Percentiles rank a stretch among this genome's conserved stretches.
Conservation (phyloP, 2,329 filamentous ascomycete genomes). For the Aspergillus hiratsukae region DNA sequence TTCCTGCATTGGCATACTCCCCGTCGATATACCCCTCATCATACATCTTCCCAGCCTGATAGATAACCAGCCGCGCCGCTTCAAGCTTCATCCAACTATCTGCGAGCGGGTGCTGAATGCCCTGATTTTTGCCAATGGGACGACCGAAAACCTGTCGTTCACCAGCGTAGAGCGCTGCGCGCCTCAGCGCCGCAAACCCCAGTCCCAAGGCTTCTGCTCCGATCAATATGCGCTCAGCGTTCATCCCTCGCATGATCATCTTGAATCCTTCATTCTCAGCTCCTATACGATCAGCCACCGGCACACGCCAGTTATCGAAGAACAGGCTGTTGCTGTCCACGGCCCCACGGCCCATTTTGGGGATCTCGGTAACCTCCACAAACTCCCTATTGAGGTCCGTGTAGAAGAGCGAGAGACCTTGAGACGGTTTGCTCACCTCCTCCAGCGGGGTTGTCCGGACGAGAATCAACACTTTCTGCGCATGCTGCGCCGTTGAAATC, state of each 20-base stretch:
- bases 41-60: slow-evolving; percentile 53
- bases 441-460: slow-evolving; percentile 40
- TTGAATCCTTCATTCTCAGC: slow-evolving; percentile 44
- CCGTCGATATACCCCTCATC: slow-evolving; percentile 50
- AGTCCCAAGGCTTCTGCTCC: slow-evolving; percentile 41
- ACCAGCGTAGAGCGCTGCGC: slow-evolving; percentile 44
- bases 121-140: slow-evolving; percentile 54
- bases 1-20: slow-evolving; percentile 54
- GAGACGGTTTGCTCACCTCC: slow-evolving; percentile 39
- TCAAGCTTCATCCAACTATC: slow-evolving; percentile 56
- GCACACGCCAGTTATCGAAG: slow-evolving; percentile 44
- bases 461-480: slow-evolving; percentile 43
- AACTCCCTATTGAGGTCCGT: slow-evolving; percentile 36
- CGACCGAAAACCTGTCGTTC: slow-evolving; percentile 50
- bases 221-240: slow-evolving; percentile 35
- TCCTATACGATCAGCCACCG: slow-evolving; percentile 37
- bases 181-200: slow-evolving; percentile 42
- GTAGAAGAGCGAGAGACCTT: slow-evolving; percentile 45
- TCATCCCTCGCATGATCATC: slow-evolving; percentile 40
- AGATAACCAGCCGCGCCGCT: slow-evolving; percentile 54
- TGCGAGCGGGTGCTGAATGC: slow-evolving; percentile 52
- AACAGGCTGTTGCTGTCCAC: slow-evolving; percentile 44
- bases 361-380: slow-evolving; percentile 42
- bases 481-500: slow-evolving; percentile 44
- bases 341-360: slow-evolving; percentile 44